phyloP scores from a whole-genome alignment of 768 basidiomycete species.

The Russula ochroleuca region DNA sequence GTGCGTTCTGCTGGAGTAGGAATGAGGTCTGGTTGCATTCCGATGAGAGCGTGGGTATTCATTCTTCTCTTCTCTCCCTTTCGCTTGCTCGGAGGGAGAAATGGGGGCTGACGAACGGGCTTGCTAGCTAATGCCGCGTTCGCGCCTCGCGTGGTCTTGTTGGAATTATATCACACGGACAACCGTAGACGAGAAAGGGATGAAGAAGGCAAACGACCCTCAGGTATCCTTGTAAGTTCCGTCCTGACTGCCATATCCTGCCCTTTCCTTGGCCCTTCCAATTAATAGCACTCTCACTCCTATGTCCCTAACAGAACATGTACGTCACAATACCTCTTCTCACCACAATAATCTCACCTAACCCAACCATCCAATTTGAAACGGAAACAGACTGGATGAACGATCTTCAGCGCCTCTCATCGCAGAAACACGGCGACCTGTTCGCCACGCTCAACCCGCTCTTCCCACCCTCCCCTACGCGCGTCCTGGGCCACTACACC shows the following conservation, averaged over 20 bases:
- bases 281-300: neutral
- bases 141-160: constrained; percentile 61
- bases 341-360: neutral
- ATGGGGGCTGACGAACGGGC: neutral
- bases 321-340: neutral
- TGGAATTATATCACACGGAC: constrained; percentile 75
- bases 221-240: constrained; percentile 11
- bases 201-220: constrained; percentile 47
- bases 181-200: constrained; percentile 36
- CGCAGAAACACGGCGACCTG: neutral
- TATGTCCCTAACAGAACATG: neutral
- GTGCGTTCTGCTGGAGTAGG: constrained; percentile 58
- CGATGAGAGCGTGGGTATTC: constrained; percentile 50
- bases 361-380: neutral
- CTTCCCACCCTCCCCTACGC: constrained; percentile 46
- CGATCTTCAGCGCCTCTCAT: neutral
- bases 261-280: too few species aligned
- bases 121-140: constrained; percentile 62
- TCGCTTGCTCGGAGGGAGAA: neutral
- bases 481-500: constrained; percentile 47
- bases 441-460: constrained; percentile 11
- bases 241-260: neutral
- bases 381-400: constrained; percentile 8
- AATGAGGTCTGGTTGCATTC: constrained; percentile 67
- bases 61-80: neutral